Evolutionary conservation across 2,329 filamentous ascomycete species (phyloP), one percentile per base, ranked within the genome.

Genomic region (Colletotrichum liaoningense): DNA sequence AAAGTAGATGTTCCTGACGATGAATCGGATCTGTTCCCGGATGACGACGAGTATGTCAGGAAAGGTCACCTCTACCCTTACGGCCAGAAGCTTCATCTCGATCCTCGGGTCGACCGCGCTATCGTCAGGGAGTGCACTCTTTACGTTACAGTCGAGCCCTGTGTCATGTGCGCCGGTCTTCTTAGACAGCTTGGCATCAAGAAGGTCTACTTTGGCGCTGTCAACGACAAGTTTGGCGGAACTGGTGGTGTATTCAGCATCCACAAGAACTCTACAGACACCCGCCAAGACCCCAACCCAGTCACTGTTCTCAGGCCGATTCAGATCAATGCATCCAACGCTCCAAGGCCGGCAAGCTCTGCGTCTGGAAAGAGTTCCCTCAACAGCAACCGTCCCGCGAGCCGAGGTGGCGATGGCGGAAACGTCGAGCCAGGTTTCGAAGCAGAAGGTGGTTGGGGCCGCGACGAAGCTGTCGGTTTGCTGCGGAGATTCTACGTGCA

Each of bases 121-220:
- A 90, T 96, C 75, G 87, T 98, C 77, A 87, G 86, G 52, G 90
- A 95, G 76, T 89, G 88, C 77, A 93, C 92, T 11, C 90, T 99
- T 64, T 99, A 99, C 83, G 97, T 99, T 62, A 99, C 97, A 0
- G 96, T 99, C 67, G 97, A 99, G 84, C 97, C 97, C 5, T 99
- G 97, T 82, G 95, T 99, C 85, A 99, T 99, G 97, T 99, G 97
- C 81, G 97, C 97, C 14, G 97, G 95, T 7, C 91, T 97, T 66
- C 88, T 99, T 63, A 91, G 95, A 64, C 97, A 99, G 83, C 93
- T 97, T 76, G 90, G 92, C 16, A 95, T 99, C 82, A 91, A 93
- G 75, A 93, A 93, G 77, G 97, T 99, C 38, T 98, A 96, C 83
- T 99, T 97, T 82, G 97, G 97, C 5, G 97, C 95, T 73, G 91